Conservation (phyloP, 2,329 filamentous ascomycete species). For the Arthrobotrys musiformis region DNA sequence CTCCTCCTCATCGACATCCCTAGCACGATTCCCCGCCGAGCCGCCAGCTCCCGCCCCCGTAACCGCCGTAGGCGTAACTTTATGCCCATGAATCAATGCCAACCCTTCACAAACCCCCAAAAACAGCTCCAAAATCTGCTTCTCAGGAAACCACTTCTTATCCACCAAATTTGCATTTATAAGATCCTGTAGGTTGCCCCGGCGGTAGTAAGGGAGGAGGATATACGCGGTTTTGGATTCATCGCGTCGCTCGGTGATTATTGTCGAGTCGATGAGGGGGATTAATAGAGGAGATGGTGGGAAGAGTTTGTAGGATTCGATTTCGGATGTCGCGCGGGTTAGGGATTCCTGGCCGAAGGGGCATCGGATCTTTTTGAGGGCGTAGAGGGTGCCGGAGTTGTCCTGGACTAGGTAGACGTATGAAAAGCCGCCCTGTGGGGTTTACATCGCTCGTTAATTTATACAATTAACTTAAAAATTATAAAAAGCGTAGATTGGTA, state of each 20-base stretch:
- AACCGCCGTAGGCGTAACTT: constrained; percentile 67
- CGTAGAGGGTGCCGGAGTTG: constrained; percentile 83
- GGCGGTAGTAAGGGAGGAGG: constrained; percentile 90
- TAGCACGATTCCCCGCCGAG: constrained; percentile 63
- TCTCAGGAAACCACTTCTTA: constrained; percentile 88
- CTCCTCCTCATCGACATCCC: constrained; percentile 55
- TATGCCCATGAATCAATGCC: constrained; percentile 90
- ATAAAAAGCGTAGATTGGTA: too few relatives aligned
- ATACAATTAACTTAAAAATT: neutral
- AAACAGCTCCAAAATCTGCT: constrained; percentile 86
- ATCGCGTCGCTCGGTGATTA: constrained; percentile 75
- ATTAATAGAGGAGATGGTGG: constrained; percentile 67
- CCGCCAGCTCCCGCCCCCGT: constrained; percentile 63
- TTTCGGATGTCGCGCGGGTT: constrained; percentile 92
- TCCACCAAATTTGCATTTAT: constrained; percentile 99
- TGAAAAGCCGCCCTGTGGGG: constrained; percentile 85
- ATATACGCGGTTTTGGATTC: constrained; percentile 95
- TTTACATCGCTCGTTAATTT: constrained; percentile 6
- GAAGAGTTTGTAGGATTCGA: constrained; percentile 95
- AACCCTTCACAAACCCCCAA: constrained; percentile 89
- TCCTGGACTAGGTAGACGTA: constrained; percentile 99
- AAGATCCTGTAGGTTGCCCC: constrained; percentile 95
- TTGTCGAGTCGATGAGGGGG: constrained; percentile 80
- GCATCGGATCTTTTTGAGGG: constrained; percentile 98
- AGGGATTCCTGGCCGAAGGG: constrained; percentile 97